Base-by-base conservation (phyloP, 2,329 filamentous ascomycete genomes). In the Alternaria ethzedia region DNA sequence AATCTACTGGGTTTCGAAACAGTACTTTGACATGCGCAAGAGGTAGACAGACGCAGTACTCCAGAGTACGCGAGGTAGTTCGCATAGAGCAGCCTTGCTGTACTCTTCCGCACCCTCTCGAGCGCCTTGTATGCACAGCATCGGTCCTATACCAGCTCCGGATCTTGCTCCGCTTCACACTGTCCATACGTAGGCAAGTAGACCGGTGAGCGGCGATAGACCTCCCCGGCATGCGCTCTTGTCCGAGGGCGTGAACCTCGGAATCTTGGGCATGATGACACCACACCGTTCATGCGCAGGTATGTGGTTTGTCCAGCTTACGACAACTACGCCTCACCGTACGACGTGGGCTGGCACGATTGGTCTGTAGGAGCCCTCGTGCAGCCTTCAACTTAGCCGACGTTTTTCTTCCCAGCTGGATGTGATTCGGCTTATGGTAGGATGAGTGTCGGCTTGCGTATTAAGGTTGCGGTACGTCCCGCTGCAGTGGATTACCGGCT, bases 191-290 rank as follows among this genome's bases (percentile, higher is more conserved):
- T 41, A 47, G 49, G 57, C 28, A 50, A 45, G 30, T 54, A 43
- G 17, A 1, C 28, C 30, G 23, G 57, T 50, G 45, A 58, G 50
- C 28, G 25, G 58, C 54, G 55, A 36, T 62, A 23, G 30, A 25
- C 47, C 32, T 46, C 25, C 41, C 32, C 41, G 41, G 41, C 50
- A 51, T 57, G 62, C 64, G 64, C 64, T 61, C 46, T 67, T 43
- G 36, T 62, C 59, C 59, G 59, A 62, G 23, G 46, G 28, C 21
- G 25, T 46, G 13, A 28, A 32, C 28, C 28, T 26, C 50, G 32
- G 13, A n/a, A 21, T 41, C 25, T 50, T 57, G 20, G 32, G 28
- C 20, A 61, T 51, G 41, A 61, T 55, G 54, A 51, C 46, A 49
- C 54, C 43, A 49, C 54, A 50, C 32, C 46, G 30, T 30, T 26